A percentile compares a stretch with the other conserved stretches of the same genome.
These are phyloP conservation scores for Fagopyrum homotropicum DNA, from an alignment of 148 eudicot species.

Conservation along the genomic window DNA sequence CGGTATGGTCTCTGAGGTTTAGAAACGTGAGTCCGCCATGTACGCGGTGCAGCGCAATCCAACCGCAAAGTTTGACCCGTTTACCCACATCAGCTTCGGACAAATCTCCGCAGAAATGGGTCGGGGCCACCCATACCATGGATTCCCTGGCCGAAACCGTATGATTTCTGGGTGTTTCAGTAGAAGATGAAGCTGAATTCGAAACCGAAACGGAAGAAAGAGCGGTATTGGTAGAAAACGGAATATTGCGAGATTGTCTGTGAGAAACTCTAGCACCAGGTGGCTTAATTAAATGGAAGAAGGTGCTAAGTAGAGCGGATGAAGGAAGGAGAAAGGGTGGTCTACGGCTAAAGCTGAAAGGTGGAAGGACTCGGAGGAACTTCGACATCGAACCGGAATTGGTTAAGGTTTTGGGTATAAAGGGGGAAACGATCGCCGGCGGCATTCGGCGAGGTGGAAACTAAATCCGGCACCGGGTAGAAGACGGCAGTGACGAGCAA, in stretches of 20 bases:
- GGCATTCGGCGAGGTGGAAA: not conserved
- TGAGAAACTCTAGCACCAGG: not conserved
- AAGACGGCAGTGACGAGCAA: not conserved
- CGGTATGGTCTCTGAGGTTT: conserved; percentile 73
- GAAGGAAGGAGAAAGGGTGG: conserved; percentile 4
- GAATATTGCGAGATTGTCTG: not conserved
- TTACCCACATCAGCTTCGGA: conserved; percentile 59
- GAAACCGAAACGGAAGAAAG: not conserved
- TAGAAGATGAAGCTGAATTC: conserved; percentile 7
- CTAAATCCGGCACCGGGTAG: not conserved
- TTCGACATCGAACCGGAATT: conserved; percentile 1
- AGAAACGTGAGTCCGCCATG: conserved; percentile 82
- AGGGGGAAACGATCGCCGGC: conserved; percentile 9
- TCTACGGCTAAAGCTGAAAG: not conserved
- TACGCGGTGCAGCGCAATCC: conserved; percentile 86
- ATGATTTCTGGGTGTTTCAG: conserved; percentile 17
- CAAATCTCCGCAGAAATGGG: conserved; percentile 63
- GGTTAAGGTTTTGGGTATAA: not conserved
- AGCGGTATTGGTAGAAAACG: conserved; percentile 19
- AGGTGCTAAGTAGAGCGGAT: not conserved
- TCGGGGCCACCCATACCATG: conserved; percentile 66
- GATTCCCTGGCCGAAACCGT: conserved; percentile 22
- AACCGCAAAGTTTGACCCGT: conserved; percentile 80
- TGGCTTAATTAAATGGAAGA: not conserved
- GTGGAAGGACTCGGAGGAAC: not conserved